Conservation (phyloP, 352 stramenopile genomes). For the Pythium oligandrum region DNA sequence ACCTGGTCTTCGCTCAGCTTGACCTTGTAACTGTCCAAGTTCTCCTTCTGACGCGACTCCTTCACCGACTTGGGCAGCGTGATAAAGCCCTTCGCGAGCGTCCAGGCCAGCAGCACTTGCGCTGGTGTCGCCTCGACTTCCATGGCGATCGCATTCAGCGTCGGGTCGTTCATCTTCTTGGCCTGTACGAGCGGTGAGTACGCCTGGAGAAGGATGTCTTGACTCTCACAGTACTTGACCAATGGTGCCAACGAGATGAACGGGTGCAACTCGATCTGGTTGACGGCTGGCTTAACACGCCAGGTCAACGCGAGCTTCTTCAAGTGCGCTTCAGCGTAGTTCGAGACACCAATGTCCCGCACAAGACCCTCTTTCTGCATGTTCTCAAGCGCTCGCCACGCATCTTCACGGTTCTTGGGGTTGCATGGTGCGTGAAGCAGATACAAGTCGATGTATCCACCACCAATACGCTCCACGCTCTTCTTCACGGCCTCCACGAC, state of each 20-base stretch:
- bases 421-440: constrained; percentile 56
- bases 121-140: constrained; percentile 16
- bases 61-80: constrained; percentile 38
- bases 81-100: constrained; percentile 25
- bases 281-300: constrained; percentile 32
- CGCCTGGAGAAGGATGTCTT: constrained; percentile 22
- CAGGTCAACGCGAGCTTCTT: constrained; percentile 42
- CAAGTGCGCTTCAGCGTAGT: constrained; percentile 70
- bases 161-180: constrained; percentile 17
- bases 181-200: constrained; percentile 27
- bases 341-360: constrained; percentile 71
- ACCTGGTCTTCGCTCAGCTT: constrained; percentile 18
- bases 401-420: constrained; percentile 20
- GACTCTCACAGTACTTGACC: constrained; percentile 27
- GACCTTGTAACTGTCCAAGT: constrained; percentile 21
- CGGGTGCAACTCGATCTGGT: constrained; percentile 55
- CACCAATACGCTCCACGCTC: constrained; percentile 32
- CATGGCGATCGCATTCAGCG: constrained; percentile 18
- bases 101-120: constrained; percentile 34
- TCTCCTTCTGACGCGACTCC: constrained; percentile 24
- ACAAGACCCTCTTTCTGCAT: constrained; percentile 29
- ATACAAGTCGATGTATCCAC: constrained; percentile 48
- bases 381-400: constrained; percentile 28
- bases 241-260: constrained; percentile 34
- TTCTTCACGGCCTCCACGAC: constrained; percentile 27